A percentile compares a stretch with the other conserved stretches of the same genome.
Conservation (phyloP, 2,329 filamentous ascomycete genomes). For the Sphaerulina vaccinii region DNA sequence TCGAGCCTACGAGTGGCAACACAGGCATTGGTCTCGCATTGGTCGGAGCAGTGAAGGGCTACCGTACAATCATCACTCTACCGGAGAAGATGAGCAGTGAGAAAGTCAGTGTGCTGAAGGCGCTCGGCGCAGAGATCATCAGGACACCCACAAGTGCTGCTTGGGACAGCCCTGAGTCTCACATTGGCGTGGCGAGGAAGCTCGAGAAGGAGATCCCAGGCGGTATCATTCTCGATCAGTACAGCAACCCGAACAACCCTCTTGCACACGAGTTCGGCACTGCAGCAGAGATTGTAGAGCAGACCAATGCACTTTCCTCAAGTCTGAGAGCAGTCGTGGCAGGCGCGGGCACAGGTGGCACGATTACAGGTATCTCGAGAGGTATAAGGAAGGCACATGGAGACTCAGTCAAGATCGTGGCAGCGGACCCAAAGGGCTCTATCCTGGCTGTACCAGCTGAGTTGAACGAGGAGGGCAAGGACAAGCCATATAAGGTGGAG, state of each 20-base stretch:
- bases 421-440: slow-evolving; percentile 88
- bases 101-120: slow-evolving; percentile 92
- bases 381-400: slow-evolving; percentile 83
- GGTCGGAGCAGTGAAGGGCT: slow-evolving; percentile 92
- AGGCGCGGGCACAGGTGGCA: slow-evolving; percentile 92
- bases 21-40: slow-evolving; percentile 95
- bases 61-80: slow-evolving; percentile 97
- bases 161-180: slow-evolving; percentile 90
- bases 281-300: slow-evolving; percentile 92
- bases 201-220: slow-evolving; percentile 95
- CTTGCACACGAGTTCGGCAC: slow-evolving; percentile 91
- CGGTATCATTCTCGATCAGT: slow-evolving; percentile 95
- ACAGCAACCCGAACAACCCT: slow-evolving; percentile 87
- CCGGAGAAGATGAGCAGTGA: slow-evolving; percentile 99
- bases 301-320: slow-evolving; percentile 64
- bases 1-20: slow-evolving; percentile 97
- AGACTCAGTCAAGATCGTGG: slow-evolving; percentile 78
- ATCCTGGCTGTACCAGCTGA: slow-evolving; percentile 79
- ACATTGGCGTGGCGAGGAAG: slow-evolving; percentile 89
- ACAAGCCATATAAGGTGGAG: slow-evolving; percentile 94
- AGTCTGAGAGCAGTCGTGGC: slow-evolving; percentile 81
- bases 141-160: slow-evolving; percentile 94
- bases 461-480: slow-evolving; percentile 76
- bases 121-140: slow-evolving; percentile 94
- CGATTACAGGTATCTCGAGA: slow-evolving; percentile 82